phyloP scores from a whole-genome alignment of 139 green algal species.

The Chlorella sp. region DNA sequence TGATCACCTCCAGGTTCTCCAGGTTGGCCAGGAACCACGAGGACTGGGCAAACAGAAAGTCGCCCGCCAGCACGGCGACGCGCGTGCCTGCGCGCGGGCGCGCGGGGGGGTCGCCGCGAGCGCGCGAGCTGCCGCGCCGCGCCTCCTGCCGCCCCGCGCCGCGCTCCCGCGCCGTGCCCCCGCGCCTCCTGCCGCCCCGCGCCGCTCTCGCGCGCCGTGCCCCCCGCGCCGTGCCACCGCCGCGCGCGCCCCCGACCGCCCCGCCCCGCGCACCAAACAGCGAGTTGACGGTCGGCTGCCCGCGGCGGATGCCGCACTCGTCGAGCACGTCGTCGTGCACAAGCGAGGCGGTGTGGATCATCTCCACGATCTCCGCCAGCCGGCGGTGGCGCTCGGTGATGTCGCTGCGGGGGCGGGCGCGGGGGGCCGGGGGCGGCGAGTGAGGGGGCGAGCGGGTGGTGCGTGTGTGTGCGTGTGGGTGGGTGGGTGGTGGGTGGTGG shows the following conservation, averaged over 20 bases:
- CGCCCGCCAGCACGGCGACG: slow-evolving; percentile 94
- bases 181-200: too few species aligned
- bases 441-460: not conserved
- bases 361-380: slow-evolving; percentile 98
- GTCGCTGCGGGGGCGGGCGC: slow-evolving; percentile 64
- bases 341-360: slow-evolving; percentile 98
- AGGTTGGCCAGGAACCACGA: slow-evolving; percentile 98
- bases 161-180: too few species aligned
- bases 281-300: slow-evolving; percentile 39
- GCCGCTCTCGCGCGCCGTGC: too few species aligned
- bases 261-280: not conserved
- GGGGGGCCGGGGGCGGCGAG: not conserved
- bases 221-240: too few species aligned
- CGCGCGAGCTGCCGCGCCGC: too few species aligned
- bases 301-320: slow-evolving; percentile 86
- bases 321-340: slow-evolving; percentile 99
- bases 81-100: slow-evolving; percentile 70
- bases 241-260: too few species aligned
- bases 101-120: too few species aligned
- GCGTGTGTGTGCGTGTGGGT: too few species aligned
- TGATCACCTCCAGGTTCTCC: slow-evolving; percentile 99
- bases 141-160: too few species aligned
- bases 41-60: slow-evolving; percentile 98
- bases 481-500: too few species aligned
- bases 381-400: slow-evolving; percentile 86